Evolutionary conservation across 441 rosid genomes (phyloP).

Genomic region (Metrosideros polymorpha): DNA sequence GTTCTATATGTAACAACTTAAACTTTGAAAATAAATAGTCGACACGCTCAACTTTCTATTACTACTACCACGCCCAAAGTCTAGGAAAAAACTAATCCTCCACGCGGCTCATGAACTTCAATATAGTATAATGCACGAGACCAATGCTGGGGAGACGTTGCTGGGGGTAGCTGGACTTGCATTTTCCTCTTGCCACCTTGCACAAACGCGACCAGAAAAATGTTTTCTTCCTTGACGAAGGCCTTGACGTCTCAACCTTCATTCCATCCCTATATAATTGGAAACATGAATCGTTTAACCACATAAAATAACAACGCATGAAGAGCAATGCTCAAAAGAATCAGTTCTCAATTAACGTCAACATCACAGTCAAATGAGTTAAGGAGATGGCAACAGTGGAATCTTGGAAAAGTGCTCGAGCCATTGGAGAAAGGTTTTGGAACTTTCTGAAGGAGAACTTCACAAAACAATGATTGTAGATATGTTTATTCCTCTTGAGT

Average conservation of each 20-base stretch:
- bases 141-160: not conserved
- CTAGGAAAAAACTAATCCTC: not conserved
- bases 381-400: not conserved
- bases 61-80: too few species aligned
- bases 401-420: not conserved
- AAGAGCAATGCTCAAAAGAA: not conserved
- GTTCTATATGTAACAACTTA: not conserved
- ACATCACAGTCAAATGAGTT: not conserved
- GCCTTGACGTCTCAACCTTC: not conserved
- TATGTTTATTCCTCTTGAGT: not conserved
- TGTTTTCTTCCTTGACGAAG: not conserved
- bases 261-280: not conserved
- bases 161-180: not conserved
- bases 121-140: not conserved
- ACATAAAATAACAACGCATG: not conserved
- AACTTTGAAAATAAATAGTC: not conserved
- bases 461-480: not conserved
- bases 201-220: not conserved
- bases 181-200: not conserved
- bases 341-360: not conserved
- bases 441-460: not conserved
- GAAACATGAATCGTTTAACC: not conserved
- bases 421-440: not conserved
- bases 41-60: not conserved
- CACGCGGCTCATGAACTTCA: not conserved